These are phyloP conservation scores for Daldinia eschscholtzii DNA, from an alignment of 2,329 filamentous ascomycete genomes.

Conservation along the genomic window DNA sequence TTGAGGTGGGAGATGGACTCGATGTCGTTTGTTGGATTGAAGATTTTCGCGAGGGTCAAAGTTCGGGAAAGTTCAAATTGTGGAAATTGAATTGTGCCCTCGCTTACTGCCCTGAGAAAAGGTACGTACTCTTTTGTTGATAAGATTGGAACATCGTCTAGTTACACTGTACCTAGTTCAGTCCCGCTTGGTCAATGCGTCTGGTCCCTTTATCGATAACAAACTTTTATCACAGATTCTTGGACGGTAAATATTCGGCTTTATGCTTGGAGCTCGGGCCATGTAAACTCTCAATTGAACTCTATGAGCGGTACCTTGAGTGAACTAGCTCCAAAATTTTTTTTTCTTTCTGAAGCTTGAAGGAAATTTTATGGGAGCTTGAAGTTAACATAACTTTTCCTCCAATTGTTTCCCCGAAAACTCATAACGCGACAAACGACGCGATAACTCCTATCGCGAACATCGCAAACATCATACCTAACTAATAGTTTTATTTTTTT, in stretches of 20 bases:
- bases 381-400: slow-evolving; percentile 28
- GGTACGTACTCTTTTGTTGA: slow-evolving; percentile 37
- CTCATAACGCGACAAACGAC: slow-evolving; percentile 27
- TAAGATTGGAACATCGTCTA: too few species aligned
- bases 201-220: slow-evolving; percentile 30
- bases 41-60: slow-evolving; percentile 58
- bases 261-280: slow-evolving; percentile 33
- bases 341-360: slow-evolving; percentile 41
- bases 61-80: slow-evolving; percentile 58
- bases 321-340: slow-evolving; percentile 43
- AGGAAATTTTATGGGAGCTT: slow-evolving; percentile 37
- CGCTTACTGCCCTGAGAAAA: slow-evolving; percentile 57
- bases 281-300: slow-evolving; percentile 27
- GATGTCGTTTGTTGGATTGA: slow-evolving; percentile 63
- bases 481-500: slow-evolving; percentile 13
- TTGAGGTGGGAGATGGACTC: slow-evolving; percentile 66
- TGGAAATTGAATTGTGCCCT: slow-evolving; percentile 58
- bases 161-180: too few species aligned
- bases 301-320: slow-evolving; percentile 16
- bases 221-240: not conserved
- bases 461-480: slow-evolving; percentile 1
- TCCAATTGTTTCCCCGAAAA: slow-evolving; percentile 39
- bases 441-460: slow-evolving; percentile 25
- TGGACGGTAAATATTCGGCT: slow-evolving; percentile 28
- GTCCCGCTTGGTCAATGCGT: slow-evolving; percentile 18